Base-by-base conservation (phyloP, 139 green algal species). In the Diplosphaera chodatii region DNA sequence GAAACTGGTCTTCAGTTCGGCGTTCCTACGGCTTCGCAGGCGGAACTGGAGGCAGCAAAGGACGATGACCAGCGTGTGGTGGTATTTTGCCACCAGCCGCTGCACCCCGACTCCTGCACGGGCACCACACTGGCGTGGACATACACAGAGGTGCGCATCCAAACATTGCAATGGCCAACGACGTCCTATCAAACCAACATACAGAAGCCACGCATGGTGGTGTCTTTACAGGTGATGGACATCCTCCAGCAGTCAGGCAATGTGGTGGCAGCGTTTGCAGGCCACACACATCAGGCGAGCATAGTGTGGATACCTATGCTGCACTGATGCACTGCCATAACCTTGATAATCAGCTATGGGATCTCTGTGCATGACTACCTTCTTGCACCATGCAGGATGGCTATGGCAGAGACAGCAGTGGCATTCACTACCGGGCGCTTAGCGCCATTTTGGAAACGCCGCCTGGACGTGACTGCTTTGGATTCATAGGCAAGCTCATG, bases 341-440 rank as follows among this genome's bases (percentile, higher is more conserved):
- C n/a, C n/a, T n/a, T n/a, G n/a, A n/a, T n/a, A n/a, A n/a, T n/a
- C n/a, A n/a, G n/a, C n/a, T n/a, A n/a, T n/a, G n/a, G n/a, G n/a
- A n/a, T n/a, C n/a, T n/a, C n/a, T n/a, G n/a, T n/a, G n/a, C n/a
- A n/a, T n/a, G n/a, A n/a, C n/a, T n/a, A n/a, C n/a, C n/a, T n/a
- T n/a, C n/a, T n/a, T n/a, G n/a, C n/a, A n/a, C n/a, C n/a, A n/a
- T n/a, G 55, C 84, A 89, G 75, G 84, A 87, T 69, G 84, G 81
- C 0, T 85, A 86, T 64, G 40, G 72, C 32, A 1, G 75, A 29
- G 84, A 90, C 67, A 67, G 76, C 21, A 48, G 30, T 1, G 84
- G 87, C n/a, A 83, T 92, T 4, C 87, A 89, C 37, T 83, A 94
- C 67, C 40, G 88, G 1, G 85, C 91, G 22, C 77, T 91, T 64